Evolutionary conservation across 31 red algal species (phyloP).

Genomic region (Porphyra umbilicalis): DNA sequence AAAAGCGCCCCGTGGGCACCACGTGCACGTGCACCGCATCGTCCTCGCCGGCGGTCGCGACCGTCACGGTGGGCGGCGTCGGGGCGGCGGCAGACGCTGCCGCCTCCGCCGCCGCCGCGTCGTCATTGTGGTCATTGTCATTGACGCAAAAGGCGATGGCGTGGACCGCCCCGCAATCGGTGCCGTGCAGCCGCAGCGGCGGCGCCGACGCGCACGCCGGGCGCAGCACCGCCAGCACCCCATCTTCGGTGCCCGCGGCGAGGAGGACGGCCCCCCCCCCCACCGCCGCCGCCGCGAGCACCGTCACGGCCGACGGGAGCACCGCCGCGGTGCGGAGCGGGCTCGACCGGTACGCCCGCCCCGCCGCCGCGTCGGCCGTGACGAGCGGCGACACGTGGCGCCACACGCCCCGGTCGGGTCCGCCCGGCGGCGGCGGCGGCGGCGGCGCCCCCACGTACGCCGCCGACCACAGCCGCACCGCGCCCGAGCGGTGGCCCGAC

Average conservation of each 20-base stretch:
- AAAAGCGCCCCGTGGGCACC: background rate
- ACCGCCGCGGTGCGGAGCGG: background rate
- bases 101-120: too few species aligned
- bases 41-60: background rate
- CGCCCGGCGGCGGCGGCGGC: background rate
- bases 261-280: background rate
- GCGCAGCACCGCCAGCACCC: background rate
- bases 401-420: too few species aligned
- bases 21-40: background rate
- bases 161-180: background rate
- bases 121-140: too few species aligned
- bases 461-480: background rate
- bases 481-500: background rate
- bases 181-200: background rate
- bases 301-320: background rate
- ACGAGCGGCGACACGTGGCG: background rate
- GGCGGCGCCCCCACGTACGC: background rate
- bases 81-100: background rate
- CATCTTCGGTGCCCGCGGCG: background rate
- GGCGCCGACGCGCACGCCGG: background rate
- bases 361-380: background rate
- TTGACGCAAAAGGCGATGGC: background rate
- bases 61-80: background rate
- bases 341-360: background rate
- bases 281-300: background rate